Percentiles rank a stretch among this genome's conserved stretches.
phyloP scores from a whole-genome alignment of 2,329 filamentous ascomycete genomes.

The Mariannaea sp. region DNA sequence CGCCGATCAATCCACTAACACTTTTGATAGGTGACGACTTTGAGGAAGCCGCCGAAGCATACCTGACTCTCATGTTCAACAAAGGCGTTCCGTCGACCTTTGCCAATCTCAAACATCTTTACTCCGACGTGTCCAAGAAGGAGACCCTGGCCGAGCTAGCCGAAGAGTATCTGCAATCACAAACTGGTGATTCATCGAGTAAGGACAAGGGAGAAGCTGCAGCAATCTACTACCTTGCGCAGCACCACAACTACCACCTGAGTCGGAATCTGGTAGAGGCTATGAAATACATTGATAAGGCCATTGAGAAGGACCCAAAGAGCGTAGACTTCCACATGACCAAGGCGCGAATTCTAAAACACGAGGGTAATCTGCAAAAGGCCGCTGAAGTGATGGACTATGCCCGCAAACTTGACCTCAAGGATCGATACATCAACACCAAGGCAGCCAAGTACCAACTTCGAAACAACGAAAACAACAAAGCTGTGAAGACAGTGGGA shows the following conservation, averaged over 20 bases:
- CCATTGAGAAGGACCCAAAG: conserved; percentile 77
- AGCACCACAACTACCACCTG: conserved; percentile 93
- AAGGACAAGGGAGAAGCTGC: conserved; percentile 71
- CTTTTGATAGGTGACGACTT: conserved; percentile 71
- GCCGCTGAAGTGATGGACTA: conserved; percentile 88
- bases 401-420: conserved; percentile 82
- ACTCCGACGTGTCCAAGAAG: conserved; percentile 77
- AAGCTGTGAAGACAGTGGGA: conserved; percentile 84
- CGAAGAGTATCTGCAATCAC: conserved; percentile 73
- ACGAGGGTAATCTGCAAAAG: conserved; percentile 77
- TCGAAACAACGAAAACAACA: conserved; percentile 87
- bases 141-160: conserved; percentile 76
- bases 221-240: conserved; percentile 89
- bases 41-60: conserved; percentile 73
- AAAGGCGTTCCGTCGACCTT: conserved; percentile 96
- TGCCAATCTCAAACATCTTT: conserved; percentile 93
- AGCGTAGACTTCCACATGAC: conserved; percentile 94
- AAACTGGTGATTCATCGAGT: conserved; percentile 54
- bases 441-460: conserved; percentile 97
- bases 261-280: conserved; percentile 86
- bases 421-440: conserved; percentile 97
- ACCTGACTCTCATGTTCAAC: conserved; percentile 82
- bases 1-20: conserved; percentile 26
- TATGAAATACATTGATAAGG: conserved; percentile 79
- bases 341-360: conserved; percentile 93